Percentiles rank a stretch among this genome's conserved stretches.
phyloP scores from a whole-genome alignment of 2,329 filamentous ascomycete genomes.

The Uncinocarpus reesii region DNA sequence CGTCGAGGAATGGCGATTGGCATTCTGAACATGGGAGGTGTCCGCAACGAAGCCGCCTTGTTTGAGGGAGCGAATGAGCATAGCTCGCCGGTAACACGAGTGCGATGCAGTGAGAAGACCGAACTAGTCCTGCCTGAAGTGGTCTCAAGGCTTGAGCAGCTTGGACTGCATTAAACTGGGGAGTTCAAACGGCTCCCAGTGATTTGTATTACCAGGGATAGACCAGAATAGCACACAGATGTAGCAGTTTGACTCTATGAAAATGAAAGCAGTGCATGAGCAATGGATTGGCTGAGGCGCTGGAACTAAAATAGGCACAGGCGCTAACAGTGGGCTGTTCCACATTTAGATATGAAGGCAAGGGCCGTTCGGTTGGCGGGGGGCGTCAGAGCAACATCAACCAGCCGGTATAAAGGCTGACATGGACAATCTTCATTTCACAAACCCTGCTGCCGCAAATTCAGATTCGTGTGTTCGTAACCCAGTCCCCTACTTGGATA shows the following conservation, averaged over 20 bases:
- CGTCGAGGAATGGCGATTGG: constrained; percentile 76
- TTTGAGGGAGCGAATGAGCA: constrained; percentile 26
- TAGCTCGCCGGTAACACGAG: constrained; percentile 21
- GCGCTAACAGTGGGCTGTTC: constrained; percentile 9
- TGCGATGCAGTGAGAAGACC: constrained; percentile 36
- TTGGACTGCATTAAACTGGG: background rate
- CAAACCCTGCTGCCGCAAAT: constrained; percentile 3
- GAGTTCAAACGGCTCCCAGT: background rate
- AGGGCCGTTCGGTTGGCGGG: constrained; percentile 1
- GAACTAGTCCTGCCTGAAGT: constrained; percentile 36
- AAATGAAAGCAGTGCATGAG: background rate
- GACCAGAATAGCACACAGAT: background rate
- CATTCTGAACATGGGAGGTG: constrained; percentile 62
- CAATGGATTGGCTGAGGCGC: background rate
- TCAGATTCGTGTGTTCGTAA: constrained; percentile 7
- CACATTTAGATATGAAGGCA: constrained; percentile 2
- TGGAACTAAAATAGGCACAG: constrained; percentile 7
- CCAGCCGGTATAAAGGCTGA: constrained; percentile 9
- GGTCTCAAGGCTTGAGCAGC: constrained; percentile 22
- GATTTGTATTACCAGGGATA: background rate
- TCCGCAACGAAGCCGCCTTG: constrained; percentile 37
- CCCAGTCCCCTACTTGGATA: constrained; percentile 21
- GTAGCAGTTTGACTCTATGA: background rate
- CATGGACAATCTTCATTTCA: constrained; percentile 9
- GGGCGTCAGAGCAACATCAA: constrained; percentile 2